A percentile compares a stretch with the other conserved stretches of the same genome.
phyloP scores from a whole-genome alignment of 257 asterid species.

The Thymus mandschuricus region DNA sequence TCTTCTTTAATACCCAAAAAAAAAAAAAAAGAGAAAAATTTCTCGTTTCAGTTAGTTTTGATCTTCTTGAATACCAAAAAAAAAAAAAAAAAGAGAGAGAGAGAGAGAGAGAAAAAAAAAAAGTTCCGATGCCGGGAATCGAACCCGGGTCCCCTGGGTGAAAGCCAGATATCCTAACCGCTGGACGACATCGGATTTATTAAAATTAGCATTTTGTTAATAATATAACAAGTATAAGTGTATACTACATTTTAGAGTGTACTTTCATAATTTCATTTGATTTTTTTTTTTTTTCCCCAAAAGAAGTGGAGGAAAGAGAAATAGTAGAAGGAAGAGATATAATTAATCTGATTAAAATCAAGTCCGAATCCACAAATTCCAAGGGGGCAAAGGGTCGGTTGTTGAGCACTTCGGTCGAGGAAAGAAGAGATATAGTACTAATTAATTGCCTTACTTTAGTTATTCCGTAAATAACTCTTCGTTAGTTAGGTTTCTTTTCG shows the following conservation, averaged over 20 bases:
- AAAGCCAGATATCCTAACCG: slow-evolving; percentile 98
- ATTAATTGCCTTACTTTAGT: not conserved
- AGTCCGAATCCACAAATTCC: not conserved
- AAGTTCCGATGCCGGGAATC: slow-evolving; percentile 78
- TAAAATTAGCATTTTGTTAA: too few species aligned
- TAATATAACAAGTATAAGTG: too few species aligned
- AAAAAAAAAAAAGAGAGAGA: too few species aligned
- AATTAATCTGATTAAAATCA: too few species aligned
- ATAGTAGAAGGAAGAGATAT: too few species aligned
- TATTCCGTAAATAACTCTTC: too few species aligned
- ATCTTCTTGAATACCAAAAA: not conserved
- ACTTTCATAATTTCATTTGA: too few species aligned
- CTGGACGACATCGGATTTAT: slow-evolving; percentile 77
- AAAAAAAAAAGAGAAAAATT: too few species aligned
- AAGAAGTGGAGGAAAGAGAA: too few species aligned
- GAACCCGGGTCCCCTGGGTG: slow-evolving; percentile 98
- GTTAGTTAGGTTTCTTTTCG: too few species aligned
- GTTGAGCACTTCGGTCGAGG: not conserved
- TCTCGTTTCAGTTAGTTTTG: not conserved
- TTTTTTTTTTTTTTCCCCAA: too few species aligned
- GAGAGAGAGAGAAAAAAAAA: not conserved
- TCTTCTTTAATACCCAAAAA: not conserved
- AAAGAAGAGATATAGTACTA: not conserved
- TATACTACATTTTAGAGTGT: too few species aligned
- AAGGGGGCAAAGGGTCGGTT: not conserved